Conservation (phyloP, 176 grass and related monocot genomes). For the Rhynchospora tenuis region DNA sequence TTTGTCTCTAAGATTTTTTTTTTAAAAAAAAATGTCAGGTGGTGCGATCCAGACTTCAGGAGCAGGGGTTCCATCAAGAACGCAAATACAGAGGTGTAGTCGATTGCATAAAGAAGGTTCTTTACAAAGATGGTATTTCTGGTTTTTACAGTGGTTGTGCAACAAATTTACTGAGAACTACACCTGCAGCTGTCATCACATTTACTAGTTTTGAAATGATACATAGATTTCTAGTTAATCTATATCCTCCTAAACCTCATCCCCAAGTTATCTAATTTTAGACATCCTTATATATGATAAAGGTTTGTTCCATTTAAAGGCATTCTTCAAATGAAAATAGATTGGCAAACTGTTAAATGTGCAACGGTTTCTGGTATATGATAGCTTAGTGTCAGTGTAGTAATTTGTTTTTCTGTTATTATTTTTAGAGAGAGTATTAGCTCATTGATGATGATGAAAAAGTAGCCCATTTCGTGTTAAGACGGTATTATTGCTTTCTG, state of each 20-base stretch:
- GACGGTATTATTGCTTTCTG: not conserved
- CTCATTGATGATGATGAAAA: slow-evolving; percentile 16
- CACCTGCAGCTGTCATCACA: slow-evolving; percentile 93
- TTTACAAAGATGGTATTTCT: slow-evolving; percentile 54
- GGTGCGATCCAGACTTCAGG: slow-evolving; percentile 88
- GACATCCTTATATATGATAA: not conserved
- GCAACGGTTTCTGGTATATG: not conserved
- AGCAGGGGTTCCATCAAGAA: slow-evolving; percentile 60
- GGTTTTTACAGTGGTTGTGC: slow-evolving; percentile 94
- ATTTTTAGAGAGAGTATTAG: not conserved
- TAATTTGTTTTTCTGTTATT: not conserved
- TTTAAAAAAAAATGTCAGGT: slow-evolving; percentile 38
- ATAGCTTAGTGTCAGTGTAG: not conserved
- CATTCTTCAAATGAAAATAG: not conserved
- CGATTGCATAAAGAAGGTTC: slow-evolving; percentile 79
- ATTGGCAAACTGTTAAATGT: not conserved
- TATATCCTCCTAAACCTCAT: slow-evolving; percentile 43
- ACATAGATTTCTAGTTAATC: slow-evolving; percentile 57
- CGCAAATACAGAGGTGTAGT: slow-evolving; percentile 60
- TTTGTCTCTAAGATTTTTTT: not conserved
- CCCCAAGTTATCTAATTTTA: slow-evolving; percentile 45
- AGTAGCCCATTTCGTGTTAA: not conserved
- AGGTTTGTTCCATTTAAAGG: not conserved
- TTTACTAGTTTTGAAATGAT: slow-evolving; percentile 99
- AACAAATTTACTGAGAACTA: slow-evolving; percentile 84